Conservation (phyloP, 257 asterid species). For the Ajuga chamaepitys region DNA sequence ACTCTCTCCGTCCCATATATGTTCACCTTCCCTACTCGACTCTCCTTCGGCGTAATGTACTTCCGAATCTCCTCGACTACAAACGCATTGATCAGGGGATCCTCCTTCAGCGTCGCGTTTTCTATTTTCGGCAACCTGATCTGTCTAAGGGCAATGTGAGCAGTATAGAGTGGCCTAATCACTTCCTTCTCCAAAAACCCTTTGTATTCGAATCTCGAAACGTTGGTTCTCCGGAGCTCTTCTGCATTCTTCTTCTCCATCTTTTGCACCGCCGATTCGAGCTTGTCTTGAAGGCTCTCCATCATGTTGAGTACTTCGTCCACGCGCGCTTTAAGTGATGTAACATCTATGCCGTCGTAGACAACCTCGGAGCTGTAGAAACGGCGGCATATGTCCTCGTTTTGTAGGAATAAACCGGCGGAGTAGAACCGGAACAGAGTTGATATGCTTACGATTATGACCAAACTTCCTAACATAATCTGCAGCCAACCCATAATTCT, state of each 20-base stretch:
- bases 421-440: slow-evolving; percentile 57
- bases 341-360: slow-evolving; percentile 30
- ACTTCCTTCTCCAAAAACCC: slow-evolving; percentile 63
- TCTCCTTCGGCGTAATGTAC: slow-evolving; percentile 77
- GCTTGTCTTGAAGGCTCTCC: slow-evolving; percentile 60
- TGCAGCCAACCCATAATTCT: slow-evolving; percentile 70
- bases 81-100: slow-evolving; percentile 63
- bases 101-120: slow-evolving; percentile 38
- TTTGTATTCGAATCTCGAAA: slow-evolving; percentile 52
- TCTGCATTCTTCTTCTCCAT: slow-evolving; percentile 55
- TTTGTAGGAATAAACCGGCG: slow-evolving; percentile 55
- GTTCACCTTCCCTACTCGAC: slow-evolving; percentile 50
- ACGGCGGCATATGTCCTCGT: slow-evolving; percentile 69
- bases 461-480: slow-evolving; percentile 53
- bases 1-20: slow-evolving; percentile 55
- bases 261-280: slow-evolving; percentile 49
- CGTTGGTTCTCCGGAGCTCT: slow-evolving; percentile 16
- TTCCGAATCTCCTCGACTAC: slow-evolving; percentile 78
- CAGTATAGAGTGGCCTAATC: slow-evolving; percentile 68
- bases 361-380: slow-evolving; percentile 32
- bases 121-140: slow-evolving; percentile 52
- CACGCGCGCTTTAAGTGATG: slow-evolving; percentile 38
- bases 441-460: slow-evolving; percentile 61
- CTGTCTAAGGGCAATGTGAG: slow-evolving; percentile 79
- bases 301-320: slow-evolving; percentile 56